Evolutionary conservation across 2,329 filamentous ascomycete species (phyloP).

Genomic region (Talaromyces marneffei): DNA sequence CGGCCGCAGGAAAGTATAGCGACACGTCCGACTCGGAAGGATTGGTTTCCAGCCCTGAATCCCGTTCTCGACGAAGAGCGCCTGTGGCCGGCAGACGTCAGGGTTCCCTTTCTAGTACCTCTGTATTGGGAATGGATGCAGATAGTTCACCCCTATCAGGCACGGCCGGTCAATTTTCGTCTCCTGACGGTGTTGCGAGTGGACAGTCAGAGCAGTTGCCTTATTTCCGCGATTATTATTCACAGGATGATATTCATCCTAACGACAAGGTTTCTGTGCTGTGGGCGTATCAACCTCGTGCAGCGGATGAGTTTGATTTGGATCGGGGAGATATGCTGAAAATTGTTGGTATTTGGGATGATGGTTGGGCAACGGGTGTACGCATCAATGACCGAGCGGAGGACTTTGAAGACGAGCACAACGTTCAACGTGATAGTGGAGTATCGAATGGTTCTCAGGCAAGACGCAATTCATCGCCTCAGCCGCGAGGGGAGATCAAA

Average conservation of each 20-base stretch:
- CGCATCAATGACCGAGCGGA: conserved; percentile 77
- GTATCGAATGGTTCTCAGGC: conserved; percentile 68
- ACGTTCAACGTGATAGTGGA: conserved; percentile 83
- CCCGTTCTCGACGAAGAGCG: conserved; percentile 49
- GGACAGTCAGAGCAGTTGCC: conserved; percentile 92
- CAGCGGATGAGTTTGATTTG: conserved; percentile 84
- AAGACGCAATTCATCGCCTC: conserved; percentile 55
- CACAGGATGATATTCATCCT: conserved; percentile 88
- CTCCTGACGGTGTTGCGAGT: conserved; percentile 73
- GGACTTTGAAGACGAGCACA: conserved; percentile 74
- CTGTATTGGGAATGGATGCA: conserved; percentile 61
- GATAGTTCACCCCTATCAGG: conserved; percentile 66
- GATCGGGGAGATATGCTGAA: conserved; percentile 98
- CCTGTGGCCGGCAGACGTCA: conserved; percentile 58
- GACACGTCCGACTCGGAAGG: conserved; percentile 57
- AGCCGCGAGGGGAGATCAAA: conserved; percentile 77
- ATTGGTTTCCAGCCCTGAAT: conserved; percentile 66
- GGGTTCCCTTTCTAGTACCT: conserved; percentile 84
- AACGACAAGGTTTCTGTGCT: conserved; percentile 84
- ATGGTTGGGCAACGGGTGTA: conserved; percentile 95
- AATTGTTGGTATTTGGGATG: conserved; percentile 97
- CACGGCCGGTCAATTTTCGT: conserved; percentile 70
- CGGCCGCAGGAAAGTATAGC: conserved; percentile 48
- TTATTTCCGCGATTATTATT: conserved; percentile 99
- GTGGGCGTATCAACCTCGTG: conserved; percentile 95